Percentiles rank a stretch among this genome's conserved stretches.
Evolutionary conservation across 2,329 filamentous ascomycete genomes (phyloP).

Genomic region (Colletotrichum sublineola): DNA sequence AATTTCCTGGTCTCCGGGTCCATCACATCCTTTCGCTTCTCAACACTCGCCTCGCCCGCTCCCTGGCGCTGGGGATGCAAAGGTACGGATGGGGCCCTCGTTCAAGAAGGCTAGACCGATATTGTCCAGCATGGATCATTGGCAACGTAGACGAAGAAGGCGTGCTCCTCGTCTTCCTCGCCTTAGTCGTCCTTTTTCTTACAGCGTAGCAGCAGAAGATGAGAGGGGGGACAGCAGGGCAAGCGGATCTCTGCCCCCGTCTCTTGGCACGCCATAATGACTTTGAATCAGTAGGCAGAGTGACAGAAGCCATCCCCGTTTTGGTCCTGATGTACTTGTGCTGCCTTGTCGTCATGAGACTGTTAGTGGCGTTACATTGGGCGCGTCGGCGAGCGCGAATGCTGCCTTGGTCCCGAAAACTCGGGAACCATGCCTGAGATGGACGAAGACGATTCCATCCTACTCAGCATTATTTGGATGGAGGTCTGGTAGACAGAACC

Average conservation of each 20-base stretch:
- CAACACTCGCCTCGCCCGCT: constrained; percentile 1
- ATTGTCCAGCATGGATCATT: not conserved
- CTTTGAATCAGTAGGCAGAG: constrained; percentile 2
- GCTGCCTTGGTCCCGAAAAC: constrained; percentile 35
- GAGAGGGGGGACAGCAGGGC: not conserved
- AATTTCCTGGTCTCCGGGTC: constrained; percentile 25
- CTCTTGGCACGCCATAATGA: not conserved
- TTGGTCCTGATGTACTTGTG: not conserved
- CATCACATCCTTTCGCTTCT: not conserved
- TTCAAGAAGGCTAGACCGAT: constrained; percentile 29
- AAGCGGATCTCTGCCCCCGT: not conserved
- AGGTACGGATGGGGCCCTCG: constrained; percentile 30
- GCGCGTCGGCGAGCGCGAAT: constrained; percentile 26
- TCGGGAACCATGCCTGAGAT: constrained; percentile 23
- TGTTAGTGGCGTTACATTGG: constrained; percentile 28
- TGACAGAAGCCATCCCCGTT: not conserved
- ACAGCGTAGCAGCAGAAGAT: constrained; percentile 8
- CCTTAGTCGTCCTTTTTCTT: not conserved
- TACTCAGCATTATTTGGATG: not conserved
- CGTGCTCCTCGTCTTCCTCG: not conserved
- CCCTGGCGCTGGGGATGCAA: constrained; percentile 20
- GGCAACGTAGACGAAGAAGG: not conserved
- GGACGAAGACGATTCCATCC: not conserved
- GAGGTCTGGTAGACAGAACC: not conserved
- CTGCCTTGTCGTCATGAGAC: constrained; percentile 24